phyloP scores from a whole-genome alignment of 2,329 filamentous ascomycete genomes.

The Paecilomyces sp. region DNA sequence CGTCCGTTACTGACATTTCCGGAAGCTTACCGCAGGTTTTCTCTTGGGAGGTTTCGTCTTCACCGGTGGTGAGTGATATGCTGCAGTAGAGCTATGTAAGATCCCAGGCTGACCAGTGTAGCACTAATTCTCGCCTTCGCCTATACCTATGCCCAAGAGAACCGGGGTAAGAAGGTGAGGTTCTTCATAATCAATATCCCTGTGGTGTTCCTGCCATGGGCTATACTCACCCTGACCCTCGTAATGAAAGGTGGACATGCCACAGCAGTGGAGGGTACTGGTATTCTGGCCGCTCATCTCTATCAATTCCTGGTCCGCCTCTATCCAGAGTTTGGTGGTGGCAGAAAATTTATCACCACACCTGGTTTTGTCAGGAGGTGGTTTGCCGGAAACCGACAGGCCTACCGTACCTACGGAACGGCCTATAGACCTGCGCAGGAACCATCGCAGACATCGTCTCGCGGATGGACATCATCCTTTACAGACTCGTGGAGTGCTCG shows the following conservation, averaged over 20 bases:
- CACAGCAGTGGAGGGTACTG: slow-evolving; percentile 61
- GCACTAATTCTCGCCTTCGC: slow-evolving; percentile 72
- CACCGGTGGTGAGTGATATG: slow-evolving; percentile 26
- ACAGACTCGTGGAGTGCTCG: slow-evolving; percentile 29
- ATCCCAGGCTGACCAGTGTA: slow-evolving; percentile 37
- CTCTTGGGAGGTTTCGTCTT: slow-evolving; percentile 26
- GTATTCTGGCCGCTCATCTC: slow-evolving; percentile 79
- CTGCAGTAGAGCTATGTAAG: neutral
- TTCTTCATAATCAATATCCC: slow-evolving; percentile 82
- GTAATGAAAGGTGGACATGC: slow-evolving; percentile 55
- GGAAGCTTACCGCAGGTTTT: slow-evolving; percentile 35
- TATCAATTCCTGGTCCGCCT: slow-evolving; percentile 85
- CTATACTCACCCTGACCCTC: slow-evolving; percentile 68
- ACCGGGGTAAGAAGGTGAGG: slow-evolving; percentile 65
- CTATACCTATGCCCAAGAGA: slow-evolving; percentile 83
- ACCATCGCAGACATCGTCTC: slow-evolving; percentile 8
- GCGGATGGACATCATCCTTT: slow-evolving; percentile 24
- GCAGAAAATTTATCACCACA: slow-evolving; percentile 67
- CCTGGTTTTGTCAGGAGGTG: slow-evolving; percentile 64
- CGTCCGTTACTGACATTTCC: neutral
- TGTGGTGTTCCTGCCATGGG: slow-evolving; percentile 71
- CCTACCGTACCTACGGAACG: slow-evolving; percentile 56
- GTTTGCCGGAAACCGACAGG: slow-evolving; percentile 47
- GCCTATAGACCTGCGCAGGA: slow-evolving; percentile 41
- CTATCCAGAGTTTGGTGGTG: slow-evolving; percentile 83